A percentile compares a stretch with the other conserved stretches of the same genome.
phyloP scores from a whole-genome alignment of 2,329 filamentous ascomycete genomes.

The Nigrospora oryzae region DNA sequence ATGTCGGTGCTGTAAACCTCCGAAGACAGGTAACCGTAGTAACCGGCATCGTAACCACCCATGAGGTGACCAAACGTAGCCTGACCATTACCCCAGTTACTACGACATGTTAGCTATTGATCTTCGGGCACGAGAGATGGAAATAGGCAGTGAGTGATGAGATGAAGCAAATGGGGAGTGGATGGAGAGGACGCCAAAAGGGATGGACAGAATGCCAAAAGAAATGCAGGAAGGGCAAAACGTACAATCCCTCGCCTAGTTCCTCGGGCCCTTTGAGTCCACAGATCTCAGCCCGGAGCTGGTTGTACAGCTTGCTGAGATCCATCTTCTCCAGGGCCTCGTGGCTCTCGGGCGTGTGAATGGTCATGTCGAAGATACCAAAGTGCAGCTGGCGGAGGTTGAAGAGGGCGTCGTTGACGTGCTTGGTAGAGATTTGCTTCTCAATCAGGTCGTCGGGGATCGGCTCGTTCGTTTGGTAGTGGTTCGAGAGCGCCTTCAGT shows the following conservation, averaged over 20 bases:
- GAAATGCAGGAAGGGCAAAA: slow-evolving; percentile 3
- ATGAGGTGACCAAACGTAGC: slow-evolving; percentile 78
- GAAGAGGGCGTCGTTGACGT: slow-evolving; percentile 72
- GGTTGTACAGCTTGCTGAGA: slow-evolving; percentile 61
- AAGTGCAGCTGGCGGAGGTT: slow-evolving; percentile 74
- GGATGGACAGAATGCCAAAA: background rate
- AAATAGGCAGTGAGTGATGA: background rate
- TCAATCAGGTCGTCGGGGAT: slow-evolving; percentile 70
- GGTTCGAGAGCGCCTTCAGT: slow-evolving; percentile 58
- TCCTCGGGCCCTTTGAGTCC: slow-evolving; percentile 68
- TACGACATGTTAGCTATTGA: slow-evolving; percentile 22
- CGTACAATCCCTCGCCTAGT: slow-evolving; percentile 46
- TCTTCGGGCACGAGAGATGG: background rate
- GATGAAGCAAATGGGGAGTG: background rate
- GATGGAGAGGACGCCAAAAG: background rate
- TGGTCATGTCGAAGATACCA: slow-evolving; percentile 76
- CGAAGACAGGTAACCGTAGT: slow-evolving; percentile 68
- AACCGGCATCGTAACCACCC: slow-evolving; percentile 77
- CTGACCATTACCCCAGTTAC: slow-evolving; percentile 68
- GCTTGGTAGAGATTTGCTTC: slow-evolving; percentile 67
- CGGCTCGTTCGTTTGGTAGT: slow-evolving; percentile 61
- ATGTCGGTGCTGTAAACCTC: slow-evolving; percentile 80
- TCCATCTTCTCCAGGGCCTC: slow-evolving; percentile 60
- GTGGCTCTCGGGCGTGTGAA: slow-evolving; percentile 64
- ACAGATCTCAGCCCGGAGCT: slow-evolving; percentile 61